These are phyloP conservation scores for Eimeria maxima DNA, from an alignment of 169 alveolate genomes.

Conservation along the genomic window DNA sequence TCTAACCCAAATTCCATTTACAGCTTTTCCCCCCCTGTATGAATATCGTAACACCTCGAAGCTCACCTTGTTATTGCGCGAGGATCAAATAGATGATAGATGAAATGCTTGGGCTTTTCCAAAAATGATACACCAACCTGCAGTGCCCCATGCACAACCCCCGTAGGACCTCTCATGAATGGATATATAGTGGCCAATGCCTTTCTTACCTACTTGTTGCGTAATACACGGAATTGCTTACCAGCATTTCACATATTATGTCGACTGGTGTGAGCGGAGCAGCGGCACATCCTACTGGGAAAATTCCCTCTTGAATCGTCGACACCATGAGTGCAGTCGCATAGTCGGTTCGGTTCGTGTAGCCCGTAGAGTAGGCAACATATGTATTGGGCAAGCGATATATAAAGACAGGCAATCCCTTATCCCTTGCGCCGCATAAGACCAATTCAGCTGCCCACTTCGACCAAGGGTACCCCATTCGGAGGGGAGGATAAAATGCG, in stretches of 20 bases:
- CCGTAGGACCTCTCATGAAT: neutral
- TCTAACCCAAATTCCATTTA: neutral
- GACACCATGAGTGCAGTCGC: conserved; percentile 87
- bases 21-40: neutral
- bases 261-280: conserved; percentile 90
- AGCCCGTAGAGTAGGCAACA: conserved; percentile 87
- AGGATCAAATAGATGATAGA: conserved; percentile 88
- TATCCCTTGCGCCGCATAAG: conserved; percentile 84
- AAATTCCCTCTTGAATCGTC: conserved; percentile 86
- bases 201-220: neutral
- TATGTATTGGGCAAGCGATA: conserved; percentile 89
- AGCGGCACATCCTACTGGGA: conserved; percentile 88
- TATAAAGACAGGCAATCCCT: conserved; percentile 86
- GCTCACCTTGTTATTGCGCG: conserved; percentile 82
- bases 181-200: neutral
- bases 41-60: neutral
- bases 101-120: conserved; percentile 85
- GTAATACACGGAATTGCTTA: conserved; percentile 9
- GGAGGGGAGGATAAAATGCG: conserved; percentile 85
- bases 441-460: conserved; percentile 90
- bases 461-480: conserved; percentile 89
- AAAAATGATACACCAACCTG: conserved; percentile 85
- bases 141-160: neutral
- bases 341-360: conserved; percentile 88
- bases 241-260: conserved; percentile 86